These are phyloP conservation scores for Diutina catenulata DNA, from an alignment of 1,139 yeast genomes.

Conservation along the genomic window DNA sequence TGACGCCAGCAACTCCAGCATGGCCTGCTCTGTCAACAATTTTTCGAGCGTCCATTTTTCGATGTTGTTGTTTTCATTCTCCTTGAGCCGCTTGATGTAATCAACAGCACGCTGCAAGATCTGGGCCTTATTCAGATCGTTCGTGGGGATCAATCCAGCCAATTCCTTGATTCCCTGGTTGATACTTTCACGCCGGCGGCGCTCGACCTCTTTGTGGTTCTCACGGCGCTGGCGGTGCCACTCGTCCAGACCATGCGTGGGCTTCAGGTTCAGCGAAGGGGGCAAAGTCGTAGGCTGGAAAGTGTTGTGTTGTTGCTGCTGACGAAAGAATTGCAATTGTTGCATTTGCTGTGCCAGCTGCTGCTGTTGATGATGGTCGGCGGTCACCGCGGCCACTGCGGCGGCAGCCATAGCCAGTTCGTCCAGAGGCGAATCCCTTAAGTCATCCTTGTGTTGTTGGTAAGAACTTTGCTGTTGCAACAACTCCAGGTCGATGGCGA, in stretches of 20 bases:
- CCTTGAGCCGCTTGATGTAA: slow-evolving; percentile 78
- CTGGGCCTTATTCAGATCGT: slow-evolving; percentile 87
- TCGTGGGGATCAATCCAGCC: slow-evolving; percentile 72
- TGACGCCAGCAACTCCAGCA: slow-evolving; percentile 63
- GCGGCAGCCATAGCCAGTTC: slow-evolving; percentile 15
- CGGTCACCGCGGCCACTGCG: slow-evolving; percentile 14
- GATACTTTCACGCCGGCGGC: slow-evolving; percentile 89
- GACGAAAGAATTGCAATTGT: slow-evolving; percentile 21
- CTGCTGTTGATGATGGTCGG: slow-evolving; percentile 12
- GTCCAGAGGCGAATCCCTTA: slow-evolving; percentile 10
- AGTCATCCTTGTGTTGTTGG: slow-evolving; percentile 11
- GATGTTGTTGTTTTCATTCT: slow-evolving; percentile 74
- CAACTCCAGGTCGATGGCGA: slow-evolving; percentile 37
- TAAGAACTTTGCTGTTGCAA: slow-evolving; percentile 33
- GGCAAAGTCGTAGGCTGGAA: slow-evolving; percentile 25
- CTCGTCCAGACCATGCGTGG: slow-evolving; percentile 63
- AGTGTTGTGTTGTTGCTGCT: slow-evolving; percentile 11
- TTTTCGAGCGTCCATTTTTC: slow-evolving; percentile 94
- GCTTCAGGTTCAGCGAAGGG: slow-evolving; percentile 29
- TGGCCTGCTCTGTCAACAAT: slow-evolving; percentile 82
- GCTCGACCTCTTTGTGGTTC: slow-evolving; percentile 95
- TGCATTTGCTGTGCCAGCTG: slow-evolving; percentile 17
- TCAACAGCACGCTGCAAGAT: slow-evolving; percentile 82
- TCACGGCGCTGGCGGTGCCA: slow-evolving; percentile 82
- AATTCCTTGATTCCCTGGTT: slow-evolving; percentile 81